Conservation (phyloP, 2,329 filamentous ascomycete genomes). For the Fusarium compactum region DNA sequence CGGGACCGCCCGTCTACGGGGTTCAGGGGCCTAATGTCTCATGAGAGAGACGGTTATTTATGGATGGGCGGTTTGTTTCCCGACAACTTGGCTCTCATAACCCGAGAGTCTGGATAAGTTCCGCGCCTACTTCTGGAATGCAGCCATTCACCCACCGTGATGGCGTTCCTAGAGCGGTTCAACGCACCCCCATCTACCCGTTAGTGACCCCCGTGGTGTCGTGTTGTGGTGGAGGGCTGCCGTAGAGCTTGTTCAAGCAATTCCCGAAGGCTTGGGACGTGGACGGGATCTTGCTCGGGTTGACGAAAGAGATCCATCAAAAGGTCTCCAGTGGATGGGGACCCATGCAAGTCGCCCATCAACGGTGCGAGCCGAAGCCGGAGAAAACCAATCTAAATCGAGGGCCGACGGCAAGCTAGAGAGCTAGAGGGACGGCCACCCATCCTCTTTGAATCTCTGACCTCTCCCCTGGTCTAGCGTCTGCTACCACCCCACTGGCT, state of each 20-base stretch:
- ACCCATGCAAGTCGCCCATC: conserved; percentile 49
- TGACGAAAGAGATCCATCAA: conserved; percentile 42
- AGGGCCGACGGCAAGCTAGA: conserved; percentile 48
- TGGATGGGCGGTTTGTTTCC: conserved; percentile 27
- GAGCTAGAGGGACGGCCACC: conserved; percentile 17
- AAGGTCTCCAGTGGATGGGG: conserved; percentile 42
- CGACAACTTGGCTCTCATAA: conserved; percentile 34
- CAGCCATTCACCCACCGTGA: conserved; percentile 19
- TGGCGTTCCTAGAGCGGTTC: conserved; percentile 12
- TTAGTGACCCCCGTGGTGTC: conserved; percentile 28
- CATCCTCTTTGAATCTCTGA: conserved; percentile 36
- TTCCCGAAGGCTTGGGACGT: conserved; percentile 49
- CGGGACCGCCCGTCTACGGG: conserved; percentile 34
- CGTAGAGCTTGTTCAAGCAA: conserved; percentile 28
- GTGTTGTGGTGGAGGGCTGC: conserved; percentile 34
- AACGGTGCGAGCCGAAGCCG: conserved; percentile 56
- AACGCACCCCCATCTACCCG: conserved; percentile 20
- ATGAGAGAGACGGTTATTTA: conserved; percentile 10
- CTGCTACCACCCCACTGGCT: conserved; percentile 38
- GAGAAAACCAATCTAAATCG: conserved; percentile 51
- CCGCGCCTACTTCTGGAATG: conserved; percentile 9
- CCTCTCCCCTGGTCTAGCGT: conserved; percentile 43
- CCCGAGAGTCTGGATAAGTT: conserved; percentile 28
- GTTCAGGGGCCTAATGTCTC: conserved; percentile 28
- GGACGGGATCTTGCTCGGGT: conserved; percentile 45